Evolutionary conservation across 2,329 filamentous ascomycete genomes (phyloP).

Genomic region (Sphaerulina musiva): DNA sequence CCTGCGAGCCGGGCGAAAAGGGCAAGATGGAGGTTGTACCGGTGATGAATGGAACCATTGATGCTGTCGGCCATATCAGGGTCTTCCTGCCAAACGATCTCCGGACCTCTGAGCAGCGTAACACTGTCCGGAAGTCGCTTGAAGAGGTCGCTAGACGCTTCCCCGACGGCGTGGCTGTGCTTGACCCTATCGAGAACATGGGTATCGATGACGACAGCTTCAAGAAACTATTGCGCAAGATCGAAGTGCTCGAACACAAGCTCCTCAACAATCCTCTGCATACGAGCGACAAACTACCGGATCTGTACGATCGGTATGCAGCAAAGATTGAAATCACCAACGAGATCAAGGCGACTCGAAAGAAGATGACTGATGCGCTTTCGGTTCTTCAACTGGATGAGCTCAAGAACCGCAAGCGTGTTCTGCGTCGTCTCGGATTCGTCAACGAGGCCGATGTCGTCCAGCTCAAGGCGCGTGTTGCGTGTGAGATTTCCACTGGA

Average conservation of each 20-base stretch:
- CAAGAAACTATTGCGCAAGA: conserved; percentile 86
- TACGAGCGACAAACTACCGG: conserved; percentile 74
- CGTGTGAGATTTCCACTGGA: conserved; percentile 94
- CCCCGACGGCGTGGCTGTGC: conserved; percentile 78
- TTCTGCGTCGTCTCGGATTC: conserved; percentile 87
- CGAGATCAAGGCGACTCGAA: conserved; percentile 82
- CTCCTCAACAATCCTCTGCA: conserved; percentile 85
- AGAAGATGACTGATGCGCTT: conserved; percentile 75
- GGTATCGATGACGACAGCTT: conserved; percentile 85
- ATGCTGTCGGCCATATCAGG: conserved; percentile 74
- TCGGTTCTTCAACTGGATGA: conserved; percentile 92
- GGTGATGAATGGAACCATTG: conserved; percentile 76
- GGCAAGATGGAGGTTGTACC: conserved; percentile 76
- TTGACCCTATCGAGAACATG: conserved; percentile 97
- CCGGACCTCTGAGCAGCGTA: conserved; percentile 60
- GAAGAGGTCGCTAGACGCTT: conserved; percentile 80
- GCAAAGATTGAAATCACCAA: conserved; percentile 68
- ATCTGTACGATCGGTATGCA: conserved; percentile 81
- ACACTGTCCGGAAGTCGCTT: conserved; percentile 60
- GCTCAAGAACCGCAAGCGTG: conserved; percentile 90
- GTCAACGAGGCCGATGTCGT: conserved; percentile 95
- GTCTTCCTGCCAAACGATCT: conserved; percentile 77
- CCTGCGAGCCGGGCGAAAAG: conserved; percentile 56
- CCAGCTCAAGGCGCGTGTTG: conserved; percentile 91
- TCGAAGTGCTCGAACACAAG: conserved; percentile 89